Evolutionary conservation across 2,329 filamentous ascomycete genomes (phyloP), one percentile per base, ranked within the genome.

Genomic region (Cryphonectria nitschkei): DNA sequence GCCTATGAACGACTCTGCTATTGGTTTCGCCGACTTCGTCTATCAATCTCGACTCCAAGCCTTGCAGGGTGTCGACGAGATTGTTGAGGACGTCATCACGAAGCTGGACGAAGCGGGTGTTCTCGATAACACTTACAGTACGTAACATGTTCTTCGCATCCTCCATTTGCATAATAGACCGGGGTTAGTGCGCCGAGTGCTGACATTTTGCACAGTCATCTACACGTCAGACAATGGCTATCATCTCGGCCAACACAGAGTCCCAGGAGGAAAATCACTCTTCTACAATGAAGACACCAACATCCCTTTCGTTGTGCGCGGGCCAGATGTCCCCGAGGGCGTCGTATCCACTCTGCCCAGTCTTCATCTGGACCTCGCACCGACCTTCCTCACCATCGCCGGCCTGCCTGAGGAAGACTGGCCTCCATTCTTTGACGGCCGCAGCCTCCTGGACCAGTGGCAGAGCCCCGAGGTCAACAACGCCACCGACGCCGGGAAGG

Each of bases 1-100:
- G 19, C 70, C 64, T 9, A 68, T 77, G 70, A 75, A 76, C 50
- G 65, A 74, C 7, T 71, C 68, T 1, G 63, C 72, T 3, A 65
- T 76, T 34, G 69, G 68, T 4, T 74, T 74, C 14, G 69, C 65
- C 0, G 76, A 78, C 60, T 66, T 73, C 5, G 70, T 74, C 9
- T 77, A 74, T 39, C 71, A 73, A 0, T 63, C 65, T 16, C 74
- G 79, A 1, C 63, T 76, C 1, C 74, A 76, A n/a, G 72, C 76
- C 0, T 70, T 80, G 1, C 70, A 74, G 22, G 77, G 78, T 3
- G 73, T 81, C 0, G 79, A 81, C 56, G 79, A 81, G 29, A 78
- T 81, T 3, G 73, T 81, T 4, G 74, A 77, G 41, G 78, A 80
- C 65, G 75, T 80, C 1, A 63, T 81, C 0, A 54, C 72, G 5